Evolutionary conservation across 1,284 basidiomycete genomes (phyloP).

Genomic region (Boletellus deceptivus): DNA sequence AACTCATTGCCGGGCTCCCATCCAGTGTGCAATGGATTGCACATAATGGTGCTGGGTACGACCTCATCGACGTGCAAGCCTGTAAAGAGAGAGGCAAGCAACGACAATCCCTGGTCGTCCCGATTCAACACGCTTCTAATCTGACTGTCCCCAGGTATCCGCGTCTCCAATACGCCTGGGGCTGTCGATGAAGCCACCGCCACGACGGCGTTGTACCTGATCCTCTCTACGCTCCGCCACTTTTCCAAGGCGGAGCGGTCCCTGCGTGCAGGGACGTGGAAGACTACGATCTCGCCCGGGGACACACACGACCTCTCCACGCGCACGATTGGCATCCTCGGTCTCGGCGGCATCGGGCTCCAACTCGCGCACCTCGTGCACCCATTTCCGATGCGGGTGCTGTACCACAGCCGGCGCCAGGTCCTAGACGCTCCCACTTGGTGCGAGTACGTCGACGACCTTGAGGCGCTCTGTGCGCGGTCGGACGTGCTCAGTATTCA

Average conservation of each 20-base stretch:
- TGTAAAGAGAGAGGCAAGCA: slow-evolving; percentile 68
- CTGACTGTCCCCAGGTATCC: slow-evolving; percentile 55
- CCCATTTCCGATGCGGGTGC: slow-evolving; percentile 83
- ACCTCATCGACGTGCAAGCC: slow-evolving; percentile 76
- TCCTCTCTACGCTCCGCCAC: too few species aligned
- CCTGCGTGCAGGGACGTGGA: too few species aligned
- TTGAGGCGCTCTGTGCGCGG: slow-evolving; percentile 71
- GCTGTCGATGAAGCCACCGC: too few species aligned
- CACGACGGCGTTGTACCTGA: too few species aligned
- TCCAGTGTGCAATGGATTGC: slow-evolving; percentile 78
- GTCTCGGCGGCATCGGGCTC: slow-evolving; percentile 21
- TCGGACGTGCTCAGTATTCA: slow-evolving; percentile 81
- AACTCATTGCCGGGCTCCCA: slow-evolving; percentile 63
- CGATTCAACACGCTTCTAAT: too few species aligned
- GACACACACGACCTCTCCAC: too few species aligned
- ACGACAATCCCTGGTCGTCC: not conserved
- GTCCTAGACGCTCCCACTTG: slow-evolving; percentile 62
- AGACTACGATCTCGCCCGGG: too few species aligned
- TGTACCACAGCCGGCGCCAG: slow-evolving; percentile 75
- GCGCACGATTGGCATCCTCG: too few species aligned
- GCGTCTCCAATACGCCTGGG: slow-evolving; percentile 85
- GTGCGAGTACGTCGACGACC: slow-evolving; percentile 56
- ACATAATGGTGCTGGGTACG: slow-evolving; percentile 88
- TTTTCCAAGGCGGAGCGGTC: too few species aligned
- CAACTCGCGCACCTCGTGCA: slow-evolving; percentile 67